These are phyloP conservation scores for Crotalaria pallida DNA, from an alignment of 306 rosid genomes.

Conservation along the genomic window DNA sequence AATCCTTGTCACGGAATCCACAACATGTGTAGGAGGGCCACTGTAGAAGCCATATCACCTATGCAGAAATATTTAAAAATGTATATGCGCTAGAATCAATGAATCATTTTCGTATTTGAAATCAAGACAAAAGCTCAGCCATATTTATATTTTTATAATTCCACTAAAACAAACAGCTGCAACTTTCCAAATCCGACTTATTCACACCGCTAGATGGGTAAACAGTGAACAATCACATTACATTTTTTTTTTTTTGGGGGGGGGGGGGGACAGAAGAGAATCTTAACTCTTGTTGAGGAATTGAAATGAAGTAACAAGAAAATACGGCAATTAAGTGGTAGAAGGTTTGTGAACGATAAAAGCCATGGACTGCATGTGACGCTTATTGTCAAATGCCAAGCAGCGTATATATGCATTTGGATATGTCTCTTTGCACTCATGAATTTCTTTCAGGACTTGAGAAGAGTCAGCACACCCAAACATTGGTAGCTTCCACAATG, in stretches of 20 bases:
- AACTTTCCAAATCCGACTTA: background rate
- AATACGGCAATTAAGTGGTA: background rate
- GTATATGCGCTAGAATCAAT: background rate
- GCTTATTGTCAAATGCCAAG: constrained; percentile 64
- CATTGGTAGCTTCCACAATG: constrained; percentile 81
- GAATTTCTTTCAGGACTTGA: constrained; percentile 53
- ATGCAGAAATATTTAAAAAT: background rate
- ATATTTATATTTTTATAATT: background rate
- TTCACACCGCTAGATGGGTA: background rate
- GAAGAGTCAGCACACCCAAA: constrained; percentile 67
- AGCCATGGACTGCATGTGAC: constrained; percentile 71
- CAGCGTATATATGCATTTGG: constrained; percentile 73
- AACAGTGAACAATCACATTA: background rate
- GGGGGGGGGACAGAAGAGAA: too few relatives aligned
- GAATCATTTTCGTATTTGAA: background rate
- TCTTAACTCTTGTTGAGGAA: too few relatives aligned
- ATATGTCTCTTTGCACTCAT: constrained; percentile 47
- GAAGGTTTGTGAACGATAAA: constrained; percentile 55
- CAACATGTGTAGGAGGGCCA: background rate
- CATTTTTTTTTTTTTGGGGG: background rate
- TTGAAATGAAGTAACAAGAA: background rate
- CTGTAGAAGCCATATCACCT: background rate
- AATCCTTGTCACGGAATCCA: constrained; percentile 1
- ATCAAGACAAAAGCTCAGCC: background rate
- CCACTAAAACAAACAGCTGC: constrained; percentile 15